Base-by-base conservation (phyloP, 2,329 filamentous ascomycete species). In the Cladosporium sp. region DNA sequence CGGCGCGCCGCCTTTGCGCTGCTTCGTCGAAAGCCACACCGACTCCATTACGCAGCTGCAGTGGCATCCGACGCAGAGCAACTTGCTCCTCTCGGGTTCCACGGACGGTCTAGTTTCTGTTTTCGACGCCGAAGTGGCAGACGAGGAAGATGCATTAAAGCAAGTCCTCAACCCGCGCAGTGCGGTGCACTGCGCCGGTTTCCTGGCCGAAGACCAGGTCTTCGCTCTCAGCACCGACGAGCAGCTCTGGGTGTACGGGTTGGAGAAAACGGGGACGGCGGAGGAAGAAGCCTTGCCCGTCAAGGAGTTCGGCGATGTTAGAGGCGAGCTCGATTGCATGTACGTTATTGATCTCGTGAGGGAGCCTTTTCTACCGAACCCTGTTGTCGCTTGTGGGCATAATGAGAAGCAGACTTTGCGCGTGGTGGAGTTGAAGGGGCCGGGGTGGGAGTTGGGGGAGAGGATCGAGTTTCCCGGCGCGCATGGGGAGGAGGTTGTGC, bases 81-180 rank as follows among this genome's bases (percentile, higher is more conserved):
- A 78, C 38, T 71, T 86, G 13, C 77, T 92, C 5, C 74, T 92
- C 9, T 88, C 86, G 1, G 86, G 85, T 38, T 88, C 85, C 32
- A 92, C 86, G 12, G 88, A 93, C 67, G 86, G 86, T 6, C 78
- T 92, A 1, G 78, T 92, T 59, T 90, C 86, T 62, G 73, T 92
- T 39, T 88, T 85, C 68, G 84, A 93, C 69, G 85, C 80, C 15
- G 75, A 77, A 41, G 77, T 87, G 51, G 69, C 74, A 15, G 84
- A 88, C 57, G 87, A 92, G 67, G 87, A 92, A 62, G 87, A 92
- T 40, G 83, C 87, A 1, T 72, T 90, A 16, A 74, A 86, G 52
- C 85, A 89, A 67, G 86, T 88, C 11, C 83, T 91, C 65, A 92
- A 92, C 67, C 85, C 88, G 62, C 78, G 80, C 32, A 80, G 83